A percentile compares a stretch with the other conserved stretches of the same genome.
These are phyloP conservation scores for Claviceps cyperi DNA, from an alignment of 2,329 filamentous ascomycete genomes.

Conservation along the genomic window DNA sequence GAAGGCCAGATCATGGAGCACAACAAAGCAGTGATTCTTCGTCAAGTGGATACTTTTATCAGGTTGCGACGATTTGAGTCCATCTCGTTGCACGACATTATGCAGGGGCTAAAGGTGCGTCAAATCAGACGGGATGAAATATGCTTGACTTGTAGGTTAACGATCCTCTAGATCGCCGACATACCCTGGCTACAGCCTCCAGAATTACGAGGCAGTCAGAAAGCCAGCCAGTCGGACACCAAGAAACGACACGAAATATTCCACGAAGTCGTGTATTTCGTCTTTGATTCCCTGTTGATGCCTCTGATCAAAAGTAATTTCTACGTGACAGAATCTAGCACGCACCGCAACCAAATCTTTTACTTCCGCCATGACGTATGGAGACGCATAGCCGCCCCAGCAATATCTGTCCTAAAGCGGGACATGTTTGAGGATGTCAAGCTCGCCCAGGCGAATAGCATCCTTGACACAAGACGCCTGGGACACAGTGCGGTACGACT, in stretches of 20 bases:
- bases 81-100: slow-evolving; percentile 62
- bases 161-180: slow-evolving; percentile 38
- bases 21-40: slow-evolving; percentile 50
- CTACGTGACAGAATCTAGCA: slow-evolving; percentile 82
- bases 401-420: slow-evolving; percentile 49
- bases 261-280: slow-evolving; percentile 74
- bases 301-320: slow-evolving; percentile 80
- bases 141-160: not conserved
- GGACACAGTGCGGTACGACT: slow-evolving; percentile 69
- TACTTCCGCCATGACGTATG: slow-evolving; percentile 94
- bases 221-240: slow-evolving; percentile 55
- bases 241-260: slow-evolving; percentile 67
- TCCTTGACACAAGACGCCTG: slow-evolving; percentile 48
- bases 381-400: slow-evolving; percentile 61
- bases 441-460: slow-evolving; percentile 35
- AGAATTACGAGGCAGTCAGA: slow-evolving; percentile 26
- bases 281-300: slow-evolving; percentile 84
- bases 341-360: slow-evolving; percentile 67
- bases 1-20: slow-evolving; percentile 30
- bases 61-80: slow-evolving; percentile 67
- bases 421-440: slow-evolving; percentile 70
- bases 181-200: slow-evolving; percentile 61
- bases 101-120: slow-evolving; percentile 59
- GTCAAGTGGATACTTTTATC: slow-evolving; percentile 64
- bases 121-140: not conserved